Conservation (phyloP, 805 yeast genomes). For the Schwanniomyces pseudopolymorphus region DNA sequence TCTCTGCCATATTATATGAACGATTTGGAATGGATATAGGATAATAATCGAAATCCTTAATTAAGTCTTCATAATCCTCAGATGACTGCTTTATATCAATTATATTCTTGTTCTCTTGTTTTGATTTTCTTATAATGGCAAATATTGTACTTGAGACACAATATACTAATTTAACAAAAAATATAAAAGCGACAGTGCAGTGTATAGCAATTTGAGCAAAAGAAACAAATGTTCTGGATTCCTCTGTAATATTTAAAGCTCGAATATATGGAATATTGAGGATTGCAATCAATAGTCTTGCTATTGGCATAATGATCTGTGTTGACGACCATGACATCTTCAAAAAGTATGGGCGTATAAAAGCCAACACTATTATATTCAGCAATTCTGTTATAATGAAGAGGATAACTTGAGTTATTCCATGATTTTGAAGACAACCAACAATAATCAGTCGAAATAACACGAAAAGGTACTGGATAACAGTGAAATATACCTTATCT, state of each 20-base stretch:
- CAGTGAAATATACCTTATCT: slow-evolving; percentile 34
- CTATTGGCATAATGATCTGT: slow-evolving; percentile 33
- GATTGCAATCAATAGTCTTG: slow-evolving; percentile 38
- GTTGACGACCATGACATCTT: slow-evolving; percentile 26
- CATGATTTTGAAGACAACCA: slow-evolving; percentile 44
- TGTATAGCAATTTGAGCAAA: slow-evolving; percentile 45
- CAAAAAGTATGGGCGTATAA: slow-evolving; percentile 28
- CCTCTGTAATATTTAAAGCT: slow-evolving; percentile 35
- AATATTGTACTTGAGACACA: slow-evolving; percentile 26
- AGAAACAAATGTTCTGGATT: slow-evolving; percentile 40
- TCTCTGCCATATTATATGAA: not conserved
- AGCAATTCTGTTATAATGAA: slow-evolving; percentile 36
- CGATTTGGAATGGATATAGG: slow-evolving; percentile 12
- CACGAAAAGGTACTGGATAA: slow-evolving; percentile 32
- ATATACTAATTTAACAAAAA: slow-evolving; percentile 27
- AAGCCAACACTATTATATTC: slow-evolving; percentile 20
- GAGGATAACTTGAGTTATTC: slow-evolving; percentile 43
- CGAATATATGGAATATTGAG: slow-evolving; percentile 45
- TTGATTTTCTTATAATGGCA: slow-evolving; percentile 15
- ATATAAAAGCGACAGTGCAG: slow-evolving; percentile 27
- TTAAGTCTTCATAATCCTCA: slow-evolving; percentile 18
- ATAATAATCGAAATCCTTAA: slow-evolving; percentile 24
- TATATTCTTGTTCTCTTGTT: slow-evolving; percentile 2
- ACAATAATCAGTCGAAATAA: slow-evolving; percentile 40
- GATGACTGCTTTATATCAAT: not conserved